These are phyloP conservation scores for Coniochaeta sp. DNA, from an alignment of 2,329 filamentous ascomycete species.

Conservation along the genomic window DNA sequence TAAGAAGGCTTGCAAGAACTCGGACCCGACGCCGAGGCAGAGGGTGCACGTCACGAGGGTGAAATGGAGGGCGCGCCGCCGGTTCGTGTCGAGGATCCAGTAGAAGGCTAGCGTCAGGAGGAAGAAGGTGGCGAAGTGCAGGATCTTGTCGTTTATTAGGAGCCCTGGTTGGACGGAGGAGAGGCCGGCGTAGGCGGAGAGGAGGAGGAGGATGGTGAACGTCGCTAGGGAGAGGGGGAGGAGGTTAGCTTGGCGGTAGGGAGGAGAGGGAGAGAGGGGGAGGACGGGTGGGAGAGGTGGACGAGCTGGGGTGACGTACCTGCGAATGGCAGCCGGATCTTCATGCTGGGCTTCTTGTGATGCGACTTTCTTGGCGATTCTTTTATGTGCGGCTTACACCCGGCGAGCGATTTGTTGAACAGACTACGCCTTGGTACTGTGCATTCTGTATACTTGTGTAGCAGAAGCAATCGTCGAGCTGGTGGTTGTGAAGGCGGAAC, in stretches of 20 bases:
- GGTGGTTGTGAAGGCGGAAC: no score
- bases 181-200: slow-evolving; percentile 75
- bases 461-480: no score
- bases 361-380: no score
- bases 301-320: slow-evolving; percentile 47
- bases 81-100: slow-evolving; percentile 90
- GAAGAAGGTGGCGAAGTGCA: slow-evolving; percentile 88
- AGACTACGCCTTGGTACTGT: no score
- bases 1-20: slow-evolving; percentile 68
- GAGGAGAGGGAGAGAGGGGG: slow-evolving; percentile 1
- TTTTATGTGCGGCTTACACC: no score
- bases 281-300: slow-evolving; percentile 4
- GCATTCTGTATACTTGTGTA: no score
- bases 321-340: slow-evolving; percentile 82
- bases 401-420: no score
- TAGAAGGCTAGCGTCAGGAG: slow-evolving; percentile 82
- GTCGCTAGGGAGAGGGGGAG: slow-evolving; percentile 40
- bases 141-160: slow-evolving; percentile 77
- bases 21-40: slow-evolving; percentile 63
- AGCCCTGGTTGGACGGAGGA: slow-evolving; percentile 50
- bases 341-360: slow-evolving; percentile 44
- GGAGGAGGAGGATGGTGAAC: slow-evolving; percentile 63
- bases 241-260: neutral
- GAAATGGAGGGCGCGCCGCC: slow-evolving; percentile 76
- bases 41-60: slow-evolving; percentile 76